A percentile compares a stretch with the other conserved stretches of the same genome.
These are phyloP conservation scores for Yarrowia sp. DNA, from an alignment of 805 yeast genomes.

Conservation along the genomic window DNA sequence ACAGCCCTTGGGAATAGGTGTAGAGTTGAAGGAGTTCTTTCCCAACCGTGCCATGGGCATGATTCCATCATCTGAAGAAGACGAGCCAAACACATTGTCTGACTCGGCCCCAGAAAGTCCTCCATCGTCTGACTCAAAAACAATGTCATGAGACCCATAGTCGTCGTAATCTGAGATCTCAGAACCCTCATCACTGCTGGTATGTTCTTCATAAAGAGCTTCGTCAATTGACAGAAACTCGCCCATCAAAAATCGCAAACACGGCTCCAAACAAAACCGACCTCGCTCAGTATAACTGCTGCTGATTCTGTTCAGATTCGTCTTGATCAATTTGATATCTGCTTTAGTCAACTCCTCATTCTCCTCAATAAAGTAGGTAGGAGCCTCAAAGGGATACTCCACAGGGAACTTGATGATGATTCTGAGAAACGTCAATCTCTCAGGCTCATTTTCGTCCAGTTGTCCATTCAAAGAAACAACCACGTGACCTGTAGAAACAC, in stretches of 20 bases:
- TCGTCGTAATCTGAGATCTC: conserved; percentile 43
- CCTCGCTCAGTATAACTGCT: conserved; percentile 53
- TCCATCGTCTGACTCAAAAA: conserved; percentile 36
- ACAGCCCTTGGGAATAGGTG: conserved; percentile 90
- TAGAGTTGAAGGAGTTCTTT: conserved; percentile 54
- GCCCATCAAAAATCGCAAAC: conserved; percentile 77
- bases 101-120: conserved; percentile 36
- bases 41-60: conserved; percentile 6
- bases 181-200: neutral
- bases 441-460: conserved; percentile 49
- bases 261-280: conserved; percentile 73
- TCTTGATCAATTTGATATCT: conserved; percentile 50
- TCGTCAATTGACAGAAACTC: conserved; percentile 6
- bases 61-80: conserved; percentile 21
- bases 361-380: conserved; percentile 69
- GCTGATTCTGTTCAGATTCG: conserved; percentile 54
- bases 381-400: conserved; percentile 62
- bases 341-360: conserved; percentile 61
- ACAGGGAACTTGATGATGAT: conserved; percentile 67
- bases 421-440: conserved; percentile 59
- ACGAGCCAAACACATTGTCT: conserved; percentile 20
- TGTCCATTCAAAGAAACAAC: conserved; percentile 79
- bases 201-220: neutral
- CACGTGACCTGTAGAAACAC: conserved; percentile 80
- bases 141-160: conserved; percentile 33